phyloP scores from a whole-genome alignment of 2,329 filamentous ascomycete genomes.

The Aspergillus hiratsukae region DNA sequence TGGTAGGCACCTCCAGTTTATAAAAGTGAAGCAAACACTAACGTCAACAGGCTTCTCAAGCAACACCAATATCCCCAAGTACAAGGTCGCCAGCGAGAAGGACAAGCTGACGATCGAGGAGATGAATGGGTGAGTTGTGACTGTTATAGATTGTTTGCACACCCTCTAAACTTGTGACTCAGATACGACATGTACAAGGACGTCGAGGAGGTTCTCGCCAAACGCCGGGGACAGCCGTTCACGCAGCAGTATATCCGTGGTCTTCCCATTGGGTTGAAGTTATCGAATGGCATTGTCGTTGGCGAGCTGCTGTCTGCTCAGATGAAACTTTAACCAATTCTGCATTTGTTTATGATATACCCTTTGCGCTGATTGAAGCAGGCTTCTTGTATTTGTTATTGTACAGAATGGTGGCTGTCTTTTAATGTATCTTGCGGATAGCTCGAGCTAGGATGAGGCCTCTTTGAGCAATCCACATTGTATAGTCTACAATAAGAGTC shows the following conservation, averaged over 20 bases:
- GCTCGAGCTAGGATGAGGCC: too few relatives aligned
- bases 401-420: neutral
- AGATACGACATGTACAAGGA: constrained; percentile 59
- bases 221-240: constrained; percentile 10
- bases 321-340: neutral
- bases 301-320: neutral
- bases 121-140: constrained; percentile 56
- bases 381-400: neutral
- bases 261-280: neutral
- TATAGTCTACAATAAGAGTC: too few relatives aligned
- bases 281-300: neutral
- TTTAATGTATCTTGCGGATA: too few relatives aligned
- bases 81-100: constrained; percentile 59
- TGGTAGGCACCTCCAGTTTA: constrained; percentile 32
- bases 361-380: neutral
- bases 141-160: neutral
- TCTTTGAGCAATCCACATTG: too few relatives aligned
- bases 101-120: constrained; percentile 64
- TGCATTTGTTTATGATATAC: neutral
- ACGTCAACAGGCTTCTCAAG: constrained; percentile 54
- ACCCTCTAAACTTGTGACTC: neutral
- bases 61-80: constrained; percentile 53
- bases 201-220: constrained; percentile 47
- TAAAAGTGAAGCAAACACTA: constrained; percentile 1
- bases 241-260: neutral